Conservation (phyloP, 495 filamentous ascomycete species). For the Podospora bellae-mahoneyi region DNA sequence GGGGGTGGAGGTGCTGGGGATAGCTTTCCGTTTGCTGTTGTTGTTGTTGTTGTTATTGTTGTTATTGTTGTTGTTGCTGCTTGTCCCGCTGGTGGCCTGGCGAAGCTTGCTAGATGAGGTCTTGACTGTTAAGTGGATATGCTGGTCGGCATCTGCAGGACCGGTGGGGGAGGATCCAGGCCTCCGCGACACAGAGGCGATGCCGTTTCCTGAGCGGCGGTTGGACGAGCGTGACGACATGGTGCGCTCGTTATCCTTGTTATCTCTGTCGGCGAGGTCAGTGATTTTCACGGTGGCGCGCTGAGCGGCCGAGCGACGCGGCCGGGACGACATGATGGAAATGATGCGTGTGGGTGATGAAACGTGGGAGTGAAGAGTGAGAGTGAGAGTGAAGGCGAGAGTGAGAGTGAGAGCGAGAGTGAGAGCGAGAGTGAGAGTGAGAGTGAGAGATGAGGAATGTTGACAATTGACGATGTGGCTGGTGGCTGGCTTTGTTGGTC, state of each 20-base stretch:
- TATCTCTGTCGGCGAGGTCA: conserved; percentile 52
- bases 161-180: conserved; percentile 44
- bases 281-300: conserved; percentile 48
- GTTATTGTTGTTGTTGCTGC: conserved; percentile 37
- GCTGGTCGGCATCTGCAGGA: conserved; percentile 53
- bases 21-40: conserved; percentile 24
- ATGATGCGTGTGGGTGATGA: background rate
- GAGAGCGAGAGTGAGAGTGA: background rate
- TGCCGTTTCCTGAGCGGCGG: conserved; percentile 45
- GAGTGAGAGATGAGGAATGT: background rate
- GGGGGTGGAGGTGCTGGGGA: conserved; percentile 26
- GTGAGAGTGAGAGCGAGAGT: background rate
- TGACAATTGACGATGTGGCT: background rate
- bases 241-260: conserved; percentile 35
- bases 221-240: conserved; percentile 46
- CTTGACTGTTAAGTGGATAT: conserved; percentile 78
- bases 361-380: background rate
- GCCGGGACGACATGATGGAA: conserved; percentile 40
- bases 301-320: conserved; percentile 47
- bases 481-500: conserved; percentile 10
- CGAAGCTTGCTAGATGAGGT: conserved; percentile 78
- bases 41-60: conserved; percentile 33
- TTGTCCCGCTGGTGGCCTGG: conserved; percentile 63
- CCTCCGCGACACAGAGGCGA: conserved; percentile 54
- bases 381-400: background rate